phyloP scores from a whole-genome alignment of 129 eudicot species.

The Tanacetum coccineum region DNA sequence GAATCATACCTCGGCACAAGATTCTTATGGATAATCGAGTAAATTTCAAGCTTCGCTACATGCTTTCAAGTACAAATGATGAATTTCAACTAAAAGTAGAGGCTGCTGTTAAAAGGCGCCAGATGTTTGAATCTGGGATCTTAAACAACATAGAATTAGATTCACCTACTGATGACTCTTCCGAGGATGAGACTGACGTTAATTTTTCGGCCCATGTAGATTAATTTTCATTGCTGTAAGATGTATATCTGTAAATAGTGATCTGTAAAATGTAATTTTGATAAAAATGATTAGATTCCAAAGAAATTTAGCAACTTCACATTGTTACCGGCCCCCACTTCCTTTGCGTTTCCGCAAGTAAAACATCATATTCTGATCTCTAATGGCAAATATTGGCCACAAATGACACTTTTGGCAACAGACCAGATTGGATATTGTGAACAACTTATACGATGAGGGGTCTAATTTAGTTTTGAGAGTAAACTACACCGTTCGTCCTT shows the following conservation, averaged over 20 bases:
- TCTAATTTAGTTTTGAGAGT: no score
- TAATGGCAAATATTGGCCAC: no score
- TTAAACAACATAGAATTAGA: constrained; percentile 20
- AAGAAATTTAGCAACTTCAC: constrained; percentile 4
- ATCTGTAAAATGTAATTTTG: constrained; percentile 8
- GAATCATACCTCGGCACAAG: constrained; percentile 86
- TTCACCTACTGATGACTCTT: constrained; percentile 15
- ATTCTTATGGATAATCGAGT: constrained; percentile 73
- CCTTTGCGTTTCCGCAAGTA: not conserved
- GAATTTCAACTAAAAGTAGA: constrained; percentile 61
- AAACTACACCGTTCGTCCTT: no score
- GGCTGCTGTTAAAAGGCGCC: constrained; percentile 64
- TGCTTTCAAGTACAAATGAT: constrained; percentile 61
- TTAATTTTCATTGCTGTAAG: not conserved
- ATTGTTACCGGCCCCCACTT: not conserved
- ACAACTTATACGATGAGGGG: no score
- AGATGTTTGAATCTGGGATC: constrained; percentile 65
- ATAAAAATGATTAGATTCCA: not conserved
- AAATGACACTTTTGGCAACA: no score
- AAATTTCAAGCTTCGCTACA: constrained; percentile 84
- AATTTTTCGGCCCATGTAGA: constrained; percentile 9
- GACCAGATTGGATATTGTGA: no score
- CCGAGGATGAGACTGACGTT: constrained; percentile 20
- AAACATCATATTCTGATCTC: no score
- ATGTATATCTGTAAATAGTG: not conserved